These are phyloP conservation scores for Trametes sp. DNA, from an alignment of 1,284 basidiomycete genomes.

Conservation along the genomic window DNA sequence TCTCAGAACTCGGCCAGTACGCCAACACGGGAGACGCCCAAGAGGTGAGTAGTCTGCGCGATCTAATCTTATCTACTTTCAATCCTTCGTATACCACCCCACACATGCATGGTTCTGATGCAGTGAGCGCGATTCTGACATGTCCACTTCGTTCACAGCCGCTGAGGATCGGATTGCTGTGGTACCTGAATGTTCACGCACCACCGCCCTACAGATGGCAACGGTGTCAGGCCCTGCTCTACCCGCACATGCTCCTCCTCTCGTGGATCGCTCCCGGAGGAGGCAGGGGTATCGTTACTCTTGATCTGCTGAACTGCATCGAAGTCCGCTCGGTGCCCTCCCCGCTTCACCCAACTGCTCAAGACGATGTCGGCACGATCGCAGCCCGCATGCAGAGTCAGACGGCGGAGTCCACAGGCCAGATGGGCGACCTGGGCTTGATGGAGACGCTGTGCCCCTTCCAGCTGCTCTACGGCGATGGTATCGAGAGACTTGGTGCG, in stretches of 20 bases:
- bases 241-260: constrained; percentile 79
- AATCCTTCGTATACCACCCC: constrained; percentile 32
- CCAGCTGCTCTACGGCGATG: constrained; percentile 87
- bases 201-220: constrained; percentile 84
- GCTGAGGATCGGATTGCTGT: constrained; percentile 80
- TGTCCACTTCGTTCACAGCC: constrained; percentile 58
- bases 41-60: constrained; percentile 51
- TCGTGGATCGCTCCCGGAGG: constrained; percentile 85
- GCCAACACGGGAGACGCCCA: constrained; percentile 38
- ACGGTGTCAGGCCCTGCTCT: constrained; percentile 83
- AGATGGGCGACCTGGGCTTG: constrained; percentile 49
- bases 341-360: constrained; percentile 77
- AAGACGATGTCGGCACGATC: constrained; percentile 84
- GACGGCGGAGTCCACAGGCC: constrained; percentile 52
- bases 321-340: constrained; percentile 83
- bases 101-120: constrained; percentile 2
- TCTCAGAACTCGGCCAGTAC: constrained; percentile 54
- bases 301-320: constrained; percentile 85
- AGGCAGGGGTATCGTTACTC: constrained; percentile 79
- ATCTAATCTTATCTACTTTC: constrained; percentile 24
- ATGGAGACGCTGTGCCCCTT: constrained; percentile 85
- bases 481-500: constrained; percentile 83
- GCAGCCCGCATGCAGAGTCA: constrained; percentile 73
- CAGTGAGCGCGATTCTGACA: constrained; percentile 27
- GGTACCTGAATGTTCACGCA: constrained; percentile 90